Conservation (phyloP, 768 basidiomycete species). For the Leccinum broughii region DNA sequence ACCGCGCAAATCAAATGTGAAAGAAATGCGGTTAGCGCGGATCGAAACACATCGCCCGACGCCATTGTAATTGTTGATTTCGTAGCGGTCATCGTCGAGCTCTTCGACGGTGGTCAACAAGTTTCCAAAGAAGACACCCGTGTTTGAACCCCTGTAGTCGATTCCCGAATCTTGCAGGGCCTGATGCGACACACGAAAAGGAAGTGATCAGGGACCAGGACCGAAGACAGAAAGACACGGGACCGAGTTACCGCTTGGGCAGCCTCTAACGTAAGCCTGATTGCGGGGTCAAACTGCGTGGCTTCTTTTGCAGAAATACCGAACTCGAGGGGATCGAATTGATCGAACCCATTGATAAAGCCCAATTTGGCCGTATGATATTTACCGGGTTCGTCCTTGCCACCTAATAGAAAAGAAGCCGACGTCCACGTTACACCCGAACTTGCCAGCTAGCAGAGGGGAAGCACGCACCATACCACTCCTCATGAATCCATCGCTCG, state of each 20-base stretch:
- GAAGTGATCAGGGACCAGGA: not conserved
- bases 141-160: slow-evolving; percentile 42
- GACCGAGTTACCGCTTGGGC: slow-evolving; percentile 28
- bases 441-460: not conserved
- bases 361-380: slow-evolving; percentile 30
- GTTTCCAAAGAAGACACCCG: slow-evolving; percentile 44
- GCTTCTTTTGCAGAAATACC: slow-evolving; percentile 36
- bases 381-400: slow-evolving; percentile 34
- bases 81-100: slow-evolving; percentile 30
- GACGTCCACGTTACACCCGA: not conserved
- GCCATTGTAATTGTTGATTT: slow-evolving; percentile 30
- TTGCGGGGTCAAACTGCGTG: slow-evolving; percentile 31
- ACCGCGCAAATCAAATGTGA: slow-evolving; percentile 39
- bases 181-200: not conserved
- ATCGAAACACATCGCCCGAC: slow-evolving; percentile 34
- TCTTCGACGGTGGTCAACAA: slow-evolving; percentile 29
- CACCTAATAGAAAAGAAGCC: slow-evolving; percentile 14
- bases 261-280: slow-evolving; percentile 32
- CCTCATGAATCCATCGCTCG: slow-evolving; percentile 32
- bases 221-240: not conserved
- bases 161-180: slow-evolving; percentile 50
- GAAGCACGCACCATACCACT: slow-evolving; percentile 31
- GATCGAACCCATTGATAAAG: slow-evolving; percentile 34
- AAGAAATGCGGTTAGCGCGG: slow-evolving; percentile 36
- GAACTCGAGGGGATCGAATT: slow-evolving; percentile 37